These are phyloP conservation scores for Pseudoneurospora amorphoporcata DNA, from an alignment of 495 filamentous ascomycete genomes.

Conservation along the genomic window DNA sequence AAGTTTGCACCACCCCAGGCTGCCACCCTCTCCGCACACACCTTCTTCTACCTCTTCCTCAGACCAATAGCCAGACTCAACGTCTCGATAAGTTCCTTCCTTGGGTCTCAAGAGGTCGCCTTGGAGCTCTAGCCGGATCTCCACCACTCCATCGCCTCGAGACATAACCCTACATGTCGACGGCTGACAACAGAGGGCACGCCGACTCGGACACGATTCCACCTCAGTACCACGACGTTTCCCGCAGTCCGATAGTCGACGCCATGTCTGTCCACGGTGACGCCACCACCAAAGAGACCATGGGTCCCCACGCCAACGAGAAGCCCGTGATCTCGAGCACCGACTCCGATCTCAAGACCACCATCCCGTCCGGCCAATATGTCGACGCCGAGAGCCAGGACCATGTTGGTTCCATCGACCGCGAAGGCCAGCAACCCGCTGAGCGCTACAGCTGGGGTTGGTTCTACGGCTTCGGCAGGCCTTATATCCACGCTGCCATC, in stretches of 20 bases:
- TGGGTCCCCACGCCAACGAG: background rate
- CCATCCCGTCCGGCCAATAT: background rate
- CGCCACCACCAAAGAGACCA: background rate
- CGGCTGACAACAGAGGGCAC: background rate
- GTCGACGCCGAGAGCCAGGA: background rate
- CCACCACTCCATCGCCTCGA: background rate
- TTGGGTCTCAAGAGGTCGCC: background rate
- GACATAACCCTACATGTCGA: background rate
- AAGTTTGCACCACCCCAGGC: background rate
- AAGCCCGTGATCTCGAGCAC: background rate
- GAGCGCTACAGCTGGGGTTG: background rate
- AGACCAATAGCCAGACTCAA: background rate
- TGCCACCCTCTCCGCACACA: background rate
- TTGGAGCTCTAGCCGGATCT: background rate
- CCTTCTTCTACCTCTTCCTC: background rate
- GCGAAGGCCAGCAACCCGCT: background rate
- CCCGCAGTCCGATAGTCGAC: background rate
- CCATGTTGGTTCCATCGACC: background rate
- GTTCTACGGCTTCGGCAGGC: background rate
- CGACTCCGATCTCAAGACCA: background rate
- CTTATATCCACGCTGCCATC: slow-evolving; percentile 1
- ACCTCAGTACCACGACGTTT: background rate
- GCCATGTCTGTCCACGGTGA: background rate
- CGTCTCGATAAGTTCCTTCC: background rate
- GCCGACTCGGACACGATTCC: background rate